These are phyloP conservation scores for Lachancea sp. DNA, from an alignment of 805 yeast species.

Conservation along the genomic window DNA sequence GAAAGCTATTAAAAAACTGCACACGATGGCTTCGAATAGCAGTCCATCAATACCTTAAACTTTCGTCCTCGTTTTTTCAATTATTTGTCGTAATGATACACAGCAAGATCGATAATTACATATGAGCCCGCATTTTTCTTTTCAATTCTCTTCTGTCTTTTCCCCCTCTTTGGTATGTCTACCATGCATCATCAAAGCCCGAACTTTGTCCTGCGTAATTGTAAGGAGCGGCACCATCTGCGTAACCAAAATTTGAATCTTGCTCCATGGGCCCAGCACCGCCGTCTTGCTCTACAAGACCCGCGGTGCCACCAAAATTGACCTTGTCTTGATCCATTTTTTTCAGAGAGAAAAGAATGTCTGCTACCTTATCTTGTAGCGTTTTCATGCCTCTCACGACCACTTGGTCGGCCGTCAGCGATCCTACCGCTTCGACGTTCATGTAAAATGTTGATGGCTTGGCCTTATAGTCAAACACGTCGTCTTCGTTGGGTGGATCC, in stretches of 20 bases:
- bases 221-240: slow-evolving; percentile 15
- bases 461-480: slow-evolving; percentile 77
- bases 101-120: slow-evolving; percentile 1
- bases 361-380: slow-evolving; percentile 84
- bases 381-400: slow-evolving; percentile 78
- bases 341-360: slow-evolving; percentile 66
- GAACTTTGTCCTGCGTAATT: slow-evolving; percentile 23
- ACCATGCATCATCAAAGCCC: slow-evolving; percentile 34
- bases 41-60: too few species aligned
- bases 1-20: too few species aligned
- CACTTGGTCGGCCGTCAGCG: slow-evolving; percentile 82
- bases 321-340: slow-evolving; percentile 37
- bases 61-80: neutral
- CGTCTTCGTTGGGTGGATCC: slow-evolving; percentile 87
- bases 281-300: slow-evolving; percentile 34
- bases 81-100: slow-evolving; percentile 13
- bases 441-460: slow-evolving; percentile 76
- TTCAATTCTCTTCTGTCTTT: neutral
- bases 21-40: too few species aligned
- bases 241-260: slow-evolving; percentile 29
- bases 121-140: slow-evolving; percentile 1
- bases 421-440: slow-evolving; percentile 90
- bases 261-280: slow-evolving; percentile 32
- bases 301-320: slow-evolving; percentile 38
- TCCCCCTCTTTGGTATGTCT: neutral